Evolutionary conservation across 2,329 filamentous ascomycete species (phyloP).

Genomic region (Aspergillus glaucus): DNA sequence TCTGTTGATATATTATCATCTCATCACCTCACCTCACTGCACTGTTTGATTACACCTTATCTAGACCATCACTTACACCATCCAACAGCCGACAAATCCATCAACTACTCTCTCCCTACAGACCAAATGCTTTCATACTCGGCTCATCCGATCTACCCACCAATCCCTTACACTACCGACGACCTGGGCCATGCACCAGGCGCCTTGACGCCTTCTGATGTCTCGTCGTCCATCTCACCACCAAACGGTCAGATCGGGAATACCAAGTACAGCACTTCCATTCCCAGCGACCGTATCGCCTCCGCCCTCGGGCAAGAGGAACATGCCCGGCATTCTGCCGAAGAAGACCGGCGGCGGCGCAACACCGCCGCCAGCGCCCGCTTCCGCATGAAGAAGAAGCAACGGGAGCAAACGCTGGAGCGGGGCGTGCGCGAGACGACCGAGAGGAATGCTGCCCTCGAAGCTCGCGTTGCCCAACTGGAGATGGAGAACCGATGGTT

Average conservation of each 20-base stretch:
- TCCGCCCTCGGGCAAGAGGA: slow-evolving; percentile 59
- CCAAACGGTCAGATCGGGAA: slow-evolving; percentile 35
- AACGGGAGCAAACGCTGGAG: slow-evolving; percentile 80
- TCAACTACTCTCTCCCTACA: slow-evolving; percentile 30
- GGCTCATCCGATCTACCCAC: slow-evolving; percentile 32
- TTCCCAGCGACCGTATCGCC: slow-evolving; percentile 36
- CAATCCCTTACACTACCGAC: slow-evolving; percentile 32
- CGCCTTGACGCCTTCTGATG: slow-evolving; percentile 35
- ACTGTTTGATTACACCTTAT: not conserved
- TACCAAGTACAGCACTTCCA: slow-evolving; percentile 35
- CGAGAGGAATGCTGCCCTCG: slow-evolving; percentile 68
- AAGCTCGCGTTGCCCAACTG: slow-evolving; percentile 68
- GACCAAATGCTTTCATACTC: slow-evolving; percentile 36
- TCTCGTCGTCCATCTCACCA: slow-evolving; percentile 37
- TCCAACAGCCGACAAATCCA: slow-evolving; percentile 27
- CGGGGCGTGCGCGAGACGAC: slow-evolving; percentile 75
- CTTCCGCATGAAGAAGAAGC: slow-evolving; percentile 94
- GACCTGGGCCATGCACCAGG: slow-evolving; percentile 31
- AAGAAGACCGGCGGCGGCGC: slow-evolving; percentile 83
- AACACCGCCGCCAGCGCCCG: slow-evolving; percentile 85
- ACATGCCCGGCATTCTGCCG: slow-evolving; percentile 64
- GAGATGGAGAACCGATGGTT: slow-evolving; percentile 79
- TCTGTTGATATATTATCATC: not conserved
- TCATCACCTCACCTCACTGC: not conserved
- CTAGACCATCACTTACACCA: slow-evolving; percentile 19